Percentiles rank a stretch among this genome's conserved stretches.
Evolutionary conservation across 495 filamentous ascomycete species (phyloP).

Genomic region (Ramalina intermedia): DNA sequence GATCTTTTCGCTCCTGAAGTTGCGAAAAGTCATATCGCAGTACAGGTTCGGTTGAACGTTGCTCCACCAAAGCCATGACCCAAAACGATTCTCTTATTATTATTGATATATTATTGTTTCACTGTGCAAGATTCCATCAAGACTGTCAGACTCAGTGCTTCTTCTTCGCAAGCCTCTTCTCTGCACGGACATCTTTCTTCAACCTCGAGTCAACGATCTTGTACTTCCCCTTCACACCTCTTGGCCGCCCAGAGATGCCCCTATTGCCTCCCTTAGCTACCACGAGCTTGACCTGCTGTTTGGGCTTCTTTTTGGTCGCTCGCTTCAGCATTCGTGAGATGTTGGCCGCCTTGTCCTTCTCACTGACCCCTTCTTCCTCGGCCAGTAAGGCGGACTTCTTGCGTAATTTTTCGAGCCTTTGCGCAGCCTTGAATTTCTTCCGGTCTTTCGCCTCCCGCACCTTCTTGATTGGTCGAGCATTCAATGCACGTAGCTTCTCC

Average conservation of each 20-base stretch:
- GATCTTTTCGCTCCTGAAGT: too few species aligned
- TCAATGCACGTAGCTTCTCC: conserved; percentile 84
- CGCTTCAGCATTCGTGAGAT: conserved; percentile 71
- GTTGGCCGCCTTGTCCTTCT: conserved; percentile 81
- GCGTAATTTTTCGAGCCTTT: conserved; percentile 78
- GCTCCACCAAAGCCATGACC: too few species aligned
- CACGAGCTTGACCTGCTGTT: conserved; percentile 71
- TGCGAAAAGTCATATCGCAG: too few species aligned
- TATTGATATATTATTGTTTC: not conserved
- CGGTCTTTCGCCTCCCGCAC: conserved; percentile 88
- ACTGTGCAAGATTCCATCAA: not conserved
- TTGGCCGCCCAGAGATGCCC: conserved; percentile 63
- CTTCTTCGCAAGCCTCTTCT: conserved; percentile 69
- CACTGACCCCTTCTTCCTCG: conserved; percentile 79
- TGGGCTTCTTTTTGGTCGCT: conserved; percentile 75
- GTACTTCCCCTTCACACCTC: conserved; percentile 89
- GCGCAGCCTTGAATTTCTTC: conserved; percentile 91
- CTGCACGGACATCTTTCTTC: conserved; percentile 93
- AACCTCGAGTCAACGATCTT: conserved; percentile 96
- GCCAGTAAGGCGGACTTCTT: conserved; percentile 84
- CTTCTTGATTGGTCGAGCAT: conserved; percentile 98
- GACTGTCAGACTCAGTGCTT: conserved; percentile 21
- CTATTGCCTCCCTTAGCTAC: conserved; percentile 76
- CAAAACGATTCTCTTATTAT: too few species aligned
- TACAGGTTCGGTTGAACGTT: too few species aligned